phyloP scores from a whole-genome alignment of 257 asterid genomes.

The Cordia subcordata region DNA sequence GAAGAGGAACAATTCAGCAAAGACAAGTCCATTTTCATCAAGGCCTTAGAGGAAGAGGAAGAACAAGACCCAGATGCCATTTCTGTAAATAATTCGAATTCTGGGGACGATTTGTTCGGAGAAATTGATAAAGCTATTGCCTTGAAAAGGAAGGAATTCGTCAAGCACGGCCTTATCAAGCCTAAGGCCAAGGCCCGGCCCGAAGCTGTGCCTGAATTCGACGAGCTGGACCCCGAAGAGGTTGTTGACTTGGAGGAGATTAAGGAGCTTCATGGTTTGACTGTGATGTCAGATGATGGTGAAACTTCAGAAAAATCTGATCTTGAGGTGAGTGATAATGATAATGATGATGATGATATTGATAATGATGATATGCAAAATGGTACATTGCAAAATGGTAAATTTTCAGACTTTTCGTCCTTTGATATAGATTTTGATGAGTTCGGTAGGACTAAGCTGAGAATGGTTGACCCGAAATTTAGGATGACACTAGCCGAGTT shows the following conservation, averaged over 20 bases:
- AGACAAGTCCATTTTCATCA: conserved; percentile 57
- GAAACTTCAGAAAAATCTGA: conserved; percentile 35
- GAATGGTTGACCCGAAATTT: conserved; percentile 79
- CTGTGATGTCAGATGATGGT: conserved; percentile 42
- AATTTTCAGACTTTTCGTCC: conserved; percentile 30
- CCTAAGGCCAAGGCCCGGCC: conserved; percentile 31
- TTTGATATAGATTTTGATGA: conserved; percentile 86
- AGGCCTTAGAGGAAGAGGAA: conserved; percentile 76
- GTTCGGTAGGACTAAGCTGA: conserved; percentile 51
- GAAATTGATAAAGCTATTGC: conserved; percentile 93
- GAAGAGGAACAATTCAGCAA: conserved; percentile 65
- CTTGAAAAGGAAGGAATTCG: conserved; percentile 75
- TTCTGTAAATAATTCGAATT: conserved; percentile 14
- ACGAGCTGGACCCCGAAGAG: conserved; percentile 87
- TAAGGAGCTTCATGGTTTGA: conserved; percentile 57
- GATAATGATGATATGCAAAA: neutral
- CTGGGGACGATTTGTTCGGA: conserved; percentile 88
- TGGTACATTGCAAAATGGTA: conserved; percentile 22
- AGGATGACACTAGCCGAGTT: conserved; percentile 84
- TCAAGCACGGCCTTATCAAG: conserved; percentile 70
- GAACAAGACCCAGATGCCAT: conserved; percentile 31
- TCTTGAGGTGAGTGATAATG: conserved; percentile 49
- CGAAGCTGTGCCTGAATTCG: conserved; percentile 27
- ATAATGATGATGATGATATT: neutral
- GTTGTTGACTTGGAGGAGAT: conserved; percentile 89